Base-by-base conservation (phyloP, 306 rosid genomes). In the Malus fusca region DNA sequence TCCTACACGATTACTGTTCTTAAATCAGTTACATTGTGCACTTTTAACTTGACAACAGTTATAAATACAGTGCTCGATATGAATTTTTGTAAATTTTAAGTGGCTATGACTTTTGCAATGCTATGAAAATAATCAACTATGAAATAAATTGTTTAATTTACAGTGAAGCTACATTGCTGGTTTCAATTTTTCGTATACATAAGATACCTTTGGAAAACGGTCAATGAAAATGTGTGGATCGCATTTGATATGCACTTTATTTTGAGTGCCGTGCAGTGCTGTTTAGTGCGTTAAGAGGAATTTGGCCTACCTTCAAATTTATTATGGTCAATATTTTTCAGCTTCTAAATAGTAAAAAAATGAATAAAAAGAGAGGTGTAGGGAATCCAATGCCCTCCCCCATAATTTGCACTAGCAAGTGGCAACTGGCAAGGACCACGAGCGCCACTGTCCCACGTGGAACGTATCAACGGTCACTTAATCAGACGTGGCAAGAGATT, bases 321-420 rank as follows among this genome's bases (percentile, higher is more conserved):
- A 64, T n/a, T 23, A 13, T 28, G 66, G 87, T 74, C 79, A 82
- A 84, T 23, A 22, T 23, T 33, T 73, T 60, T 42, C 23, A 19
- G 77, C 72, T 56, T 55, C 48, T 48, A 66, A 76, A 13, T 5
- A 43, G 4, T 3, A n/a, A 65, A 59, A 55, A 25, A 7, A 87
- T 85, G 52, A 89, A 87, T 37, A 84, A 82, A 82, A 80, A 78
- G 84, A 83, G 85, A 71, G 42, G 22, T 2, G 55, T 18, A 18
- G 71, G 83, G 89, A 84, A 90, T 87, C 90, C 90, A 84, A 87
- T 75, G 90, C 55, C 55, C 84, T 65, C 44, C 31, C 31, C 52
- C 69, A 81, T 61, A 23, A 79, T 75, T 72, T 73, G 53, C 62
- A 18, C 73, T 73, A 3, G 61, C 61, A 8, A 26, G 68, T 73